Base-by-base conservation (phyloP, 768 basidiomycete species). In the Lentinus brumalis region DNA sequence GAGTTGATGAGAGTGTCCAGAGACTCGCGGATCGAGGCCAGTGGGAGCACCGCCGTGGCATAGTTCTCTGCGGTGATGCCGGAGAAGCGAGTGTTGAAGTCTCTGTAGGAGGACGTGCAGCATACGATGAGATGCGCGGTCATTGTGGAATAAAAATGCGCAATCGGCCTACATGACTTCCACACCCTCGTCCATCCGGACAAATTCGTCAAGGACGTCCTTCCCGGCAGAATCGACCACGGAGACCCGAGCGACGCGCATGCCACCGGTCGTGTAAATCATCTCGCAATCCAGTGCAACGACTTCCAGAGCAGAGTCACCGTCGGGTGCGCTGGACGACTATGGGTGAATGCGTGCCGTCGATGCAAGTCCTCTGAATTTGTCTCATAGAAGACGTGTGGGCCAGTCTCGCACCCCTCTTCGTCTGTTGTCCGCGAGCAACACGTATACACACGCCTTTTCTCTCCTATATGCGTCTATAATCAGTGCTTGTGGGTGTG, bases 261-360 rank as follows among this genome's bases (percentile, higher is more conserved):
- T 86, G 0, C 97, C 97, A 5, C 91, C 92, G 0, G 96, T 98
- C 0, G 94, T 91, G 76, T 96, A 94, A 9, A 98, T 81, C 92
- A 98, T 94, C 75, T 99, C 97, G 70, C 97, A 98, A 72, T 99
- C 97, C 52, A 98, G 78, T 0, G 93, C 93, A 5, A 88, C 91
- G 4, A 98, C 83, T 58, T 95, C 91, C 47, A 93, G 75, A 1
- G 82, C 77, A 2, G 76, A 72, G 53, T 77, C 76, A 78, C 70
- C 54, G 30, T 40, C 26, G 41, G 45, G 16, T 57, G 56, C 2
- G 66, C 63, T 4, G 70, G 62, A 8, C 76, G 70, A 21, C 80
- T 75, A 68, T 73, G 47, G 39, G 93, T 85, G 74, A 95, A 97
- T 0, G 88, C 73, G 57, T 92, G 86, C 16, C 94, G 86, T 5